Evolutionary conservation across 2,329 filamentous ascomycete species (phyloP), one percentile per base, ranked within the genome.

Genomic region (Coniochaeta prunicola): DNA sequence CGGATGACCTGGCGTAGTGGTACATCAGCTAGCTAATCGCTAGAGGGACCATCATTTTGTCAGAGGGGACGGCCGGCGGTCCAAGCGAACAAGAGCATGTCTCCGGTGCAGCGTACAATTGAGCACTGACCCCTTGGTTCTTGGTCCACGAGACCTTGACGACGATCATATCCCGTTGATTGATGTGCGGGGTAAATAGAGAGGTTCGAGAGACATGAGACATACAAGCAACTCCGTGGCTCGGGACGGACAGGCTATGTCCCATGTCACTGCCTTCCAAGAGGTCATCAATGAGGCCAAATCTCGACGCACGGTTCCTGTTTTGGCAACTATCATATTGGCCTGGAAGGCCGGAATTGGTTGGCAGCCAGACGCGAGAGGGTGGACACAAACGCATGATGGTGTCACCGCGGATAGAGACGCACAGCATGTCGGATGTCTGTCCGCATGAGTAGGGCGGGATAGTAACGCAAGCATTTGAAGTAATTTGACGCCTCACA

Each of bases 161-260:
- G 53, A 28, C 53, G 53, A 54, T 54, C 53, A 54, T 24, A 48
- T 50, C 45, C 45, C 45, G 13, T 50, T 50, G 45, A 50, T 50
- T 58, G 57, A 58, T 58, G 38, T 58, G 42, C 57, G 57, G 57
- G 57, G 40, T 58, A 58, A 58, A 58, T 36, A 28, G 28, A 33
- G 21, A 53, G 57, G 42, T 45, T 50, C 42, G 50, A 31, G 21
- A 36, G n/a, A 54, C 26, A 26, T 58, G 57, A 58, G 45, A 58
- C 57, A 50, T 50, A 26, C 45, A 30, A 26, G 15, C 21, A 10
- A n/a, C 5, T 50, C 6, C 24, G 26, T 21, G 6, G 45, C 26
- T 13, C 13, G 45, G 45, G 15, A 50, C 45, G 12, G 15, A 50
- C 45, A 4, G 10, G 45, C 45, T 50, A 2, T 50, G 45, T 28